These are phyloP conservation scores for Pythium guiyangense DNA, from an alignment of 352 stramenopile genomes.

Conservation along the genomic window DNA sequence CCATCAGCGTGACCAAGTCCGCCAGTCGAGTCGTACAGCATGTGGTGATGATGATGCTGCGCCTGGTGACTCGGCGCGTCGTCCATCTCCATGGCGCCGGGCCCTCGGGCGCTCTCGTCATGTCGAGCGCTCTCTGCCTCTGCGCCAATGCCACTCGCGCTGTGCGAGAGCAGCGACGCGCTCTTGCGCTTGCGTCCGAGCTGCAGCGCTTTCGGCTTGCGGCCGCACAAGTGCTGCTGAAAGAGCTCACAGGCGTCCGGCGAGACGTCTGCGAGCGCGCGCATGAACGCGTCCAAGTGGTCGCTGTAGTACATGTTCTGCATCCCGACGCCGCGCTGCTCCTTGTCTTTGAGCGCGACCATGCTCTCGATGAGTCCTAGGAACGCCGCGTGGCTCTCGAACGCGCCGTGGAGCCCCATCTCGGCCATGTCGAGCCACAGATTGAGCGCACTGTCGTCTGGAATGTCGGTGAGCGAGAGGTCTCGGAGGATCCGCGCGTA, in stretches of 20 bases:
- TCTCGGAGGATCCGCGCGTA: constrained; percentile 45
- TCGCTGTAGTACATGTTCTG: constrained; percentile 81
- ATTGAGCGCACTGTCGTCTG: constrained; percentile 35
- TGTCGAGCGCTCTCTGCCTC: background rate
- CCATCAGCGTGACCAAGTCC: constrained; percentile 13
- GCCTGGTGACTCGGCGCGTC: background rate
- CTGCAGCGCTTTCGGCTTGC: constrained; percentile 39
- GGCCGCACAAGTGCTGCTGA: constrained; percentile 59
- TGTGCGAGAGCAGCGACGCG: background rate
- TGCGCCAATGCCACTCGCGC: background rate
- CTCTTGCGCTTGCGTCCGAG: constrained; percentile 32
- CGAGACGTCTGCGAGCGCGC: constrained; percentile 48
- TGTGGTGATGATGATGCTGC: constrained; percentile 4
- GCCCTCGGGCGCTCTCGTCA: background rate
- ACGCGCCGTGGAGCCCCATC: constrained; percentile 56
- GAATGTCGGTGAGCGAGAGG: constrained; percentile 46
- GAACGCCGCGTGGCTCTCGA: constrained; percentile 57
- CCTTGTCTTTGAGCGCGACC: constrained; percentile 72
- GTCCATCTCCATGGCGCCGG: constrained; percentile 6
- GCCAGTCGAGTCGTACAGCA: constrained; percentile 16
- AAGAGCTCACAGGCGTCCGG: constrained; percentile 65
- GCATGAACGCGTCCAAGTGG: constrained; percentile 66
- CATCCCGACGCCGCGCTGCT: constrained; percentile 62
- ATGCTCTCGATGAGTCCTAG: constrained; percentile 67
- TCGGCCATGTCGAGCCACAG: constrained; percentile 64